Evolutionary conservation across 139 green algal species (phyloP), one percentile per base, ranked within the genome.

Genomic region (Tetraselmis chui): DNA sequence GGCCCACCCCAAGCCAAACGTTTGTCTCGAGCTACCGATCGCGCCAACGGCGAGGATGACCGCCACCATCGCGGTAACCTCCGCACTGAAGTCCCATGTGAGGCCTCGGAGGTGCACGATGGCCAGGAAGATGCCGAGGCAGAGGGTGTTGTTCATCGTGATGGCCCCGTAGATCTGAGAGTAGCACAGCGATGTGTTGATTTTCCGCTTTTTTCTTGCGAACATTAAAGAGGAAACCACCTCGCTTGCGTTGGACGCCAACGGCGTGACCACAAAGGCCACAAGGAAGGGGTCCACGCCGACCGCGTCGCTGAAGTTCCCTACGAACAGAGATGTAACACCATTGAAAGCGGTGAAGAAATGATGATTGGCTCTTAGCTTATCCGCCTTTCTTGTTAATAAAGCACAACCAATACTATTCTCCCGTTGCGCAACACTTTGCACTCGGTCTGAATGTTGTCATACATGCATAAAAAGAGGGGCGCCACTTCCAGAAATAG

Each of bases 101-200:
- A 94, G 76, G 24, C 29, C 27, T 25, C 83, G 82, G 23, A 86
- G 5, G 80, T 91, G 87, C 28, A 94, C 84, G 32, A 95, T 75
- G 26, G 85, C 29, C 26, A 94, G 76, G 89, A 95, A 94, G 11
- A 93, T 83, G 23, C 90, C 91, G 30, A 95, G 83, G 59, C 88
- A 90, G 83, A 95, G 30, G 2, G 89, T 93, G 86, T 94, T 95
- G 89, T 95, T 95, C 84, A 95, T 90, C 1, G 87, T 90, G 1
- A 92, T 88, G 1, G 89, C 88, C 29, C 91, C 90, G 78, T 94
- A 94, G 28, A 93, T 78, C 84, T 91, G 83, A 2, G 28, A 81
- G 85, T 83, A 87, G 24, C 85, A 89, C 32, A 95, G 89, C 0
- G 81, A 88, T 32, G 92, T 91, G 80, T 91, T 93, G 75, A 86